Conservation (phyloP, 2,329 filamentous ascomycete genomes). For the Fusarium cicatricum region DNA sequence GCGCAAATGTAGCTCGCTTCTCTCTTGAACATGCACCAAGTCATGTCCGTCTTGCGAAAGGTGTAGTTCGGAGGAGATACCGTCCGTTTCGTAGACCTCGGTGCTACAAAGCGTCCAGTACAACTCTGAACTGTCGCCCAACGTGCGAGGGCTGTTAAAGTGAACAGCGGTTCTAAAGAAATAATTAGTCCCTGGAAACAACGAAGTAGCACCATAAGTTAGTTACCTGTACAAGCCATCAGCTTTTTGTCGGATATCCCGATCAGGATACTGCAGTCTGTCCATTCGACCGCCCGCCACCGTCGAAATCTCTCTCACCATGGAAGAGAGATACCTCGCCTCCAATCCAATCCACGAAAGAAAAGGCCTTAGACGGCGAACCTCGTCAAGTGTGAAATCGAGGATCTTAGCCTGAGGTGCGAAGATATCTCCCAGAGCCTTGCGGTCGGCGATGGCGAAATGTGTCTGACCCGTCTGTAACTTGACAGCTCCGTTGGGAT, state of each 20-base stretch:
- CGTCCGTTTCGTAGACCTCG: conserved; percentile 43
- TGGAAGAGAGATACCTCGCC: conserved; percentile 44
- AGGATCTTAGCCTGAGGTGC: conserved; percentile 42
- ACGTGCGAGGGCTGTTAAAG: conserved; percentile 31
- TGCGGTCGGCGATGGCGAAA: conserved; percentile 49
- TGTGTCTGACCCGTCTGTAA: conserved; percentile 21
- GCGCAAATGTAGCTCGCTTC: conserved; percentile 42
- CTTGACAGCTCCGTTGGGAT: conserved; percentile 22
- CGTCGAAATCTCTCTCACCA: conserved; percentile 47
- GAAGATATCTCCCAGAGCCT: conserved; percentile 42
- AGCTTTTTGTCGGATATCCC: conserved; percentile 44
- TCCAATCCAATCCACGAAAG: conserved; percentile 47
- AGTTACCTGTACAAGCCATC: conserved; percentile 45
- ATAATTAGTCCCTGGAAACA: not conserved
- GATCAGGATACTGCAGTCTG: conserved; percentile 31
- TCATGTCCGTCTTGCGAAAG: conserved; percentile 41
- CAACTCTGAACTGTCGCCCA: conserved; percentile 5
- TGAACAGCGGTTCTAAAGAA: conserved; percentile 31
- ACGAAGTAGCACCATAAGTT: not conserved
- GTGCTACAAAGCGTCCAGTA: conserved; percentile 23
- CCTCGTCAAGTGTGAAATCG: conserved; percentile 48
- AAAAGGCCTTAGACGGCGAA: conserved; percentile 42
- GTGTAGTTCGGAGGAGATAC: conserved; percentile 41
- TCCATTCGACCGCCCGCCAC: conserved; percentile 23
- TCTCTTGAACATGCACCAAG: conserved; percentile 25